Conservation (phyloP, 768 basidiomycete genomes). For the Tricholoma sp. region DNA sequence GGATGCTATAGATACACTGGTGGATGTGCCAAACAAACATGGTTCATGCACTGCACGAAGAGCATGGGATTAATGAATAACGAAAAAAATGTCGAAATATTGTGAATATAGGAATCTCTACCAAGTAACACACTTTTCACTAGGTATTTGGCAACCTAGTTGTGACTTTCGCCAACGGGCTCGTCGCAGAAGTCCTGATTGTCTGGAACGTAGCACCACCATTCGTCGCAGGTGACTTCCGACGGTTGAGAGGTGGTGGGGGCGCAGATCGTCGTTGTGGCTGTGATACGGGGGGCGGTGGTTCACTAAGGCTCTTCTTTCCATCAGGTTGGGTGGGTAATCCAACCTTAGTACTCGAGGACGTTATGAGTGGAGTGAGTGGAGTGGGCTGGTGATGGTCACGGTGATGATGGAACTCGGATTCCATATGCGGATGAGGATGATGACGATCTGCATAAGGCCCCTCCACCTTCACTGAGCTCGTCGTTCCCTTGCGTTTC, state of each 20-base stretch:
- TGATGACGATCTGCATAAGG: conserved; percentile 13
- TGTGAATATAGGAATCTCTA: neutral
- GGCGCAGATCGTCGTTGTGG: conserved; percentile 48
- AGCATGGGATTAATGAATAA: neutral
- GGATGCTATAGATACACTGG: neutral
- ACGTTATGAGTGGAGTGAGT: conserved; percentile 8
- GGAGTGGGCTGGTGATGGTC: conserved; percentile 12
- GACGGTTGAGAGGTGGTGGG: conserved; percentile 60
- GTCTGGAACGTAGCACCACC: conserved; percentile 55
- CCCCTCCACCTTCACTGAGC: conserved; percentile 19
- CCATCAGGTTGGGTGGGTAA: conserved; percentile 4
- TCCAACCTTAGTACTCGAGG: neutral
- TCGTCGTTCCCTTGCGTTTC: conserved; percentile 21
- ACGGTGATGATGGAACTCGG: conserved; percentile 8
- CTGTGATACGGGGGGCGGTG: conserved; percentile 15
- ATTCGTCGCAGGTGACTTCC: conserved; percentile 65
- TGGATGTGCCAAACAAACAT: neutral
- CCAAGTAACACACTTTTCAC: too few relatives aligned
- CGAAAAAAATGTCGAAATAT: neutral
- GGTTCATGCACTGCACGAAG: neutral
- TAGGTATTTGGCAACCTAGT: neutral
- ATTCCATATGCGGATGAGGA: conserved; percentile 4
- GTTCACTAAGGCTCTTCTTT: conserved; percentile 12
- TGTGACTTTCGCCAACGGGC: conserved; percentile 24
- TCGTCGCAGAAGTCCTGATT: conserved; percentile 43